A percentile compares a stretch with the other conserved stretches of the same genome.
Conservation (phyloP, 495 filamentous ascomycete species). For the Penicillium roqueforti region DNA sequence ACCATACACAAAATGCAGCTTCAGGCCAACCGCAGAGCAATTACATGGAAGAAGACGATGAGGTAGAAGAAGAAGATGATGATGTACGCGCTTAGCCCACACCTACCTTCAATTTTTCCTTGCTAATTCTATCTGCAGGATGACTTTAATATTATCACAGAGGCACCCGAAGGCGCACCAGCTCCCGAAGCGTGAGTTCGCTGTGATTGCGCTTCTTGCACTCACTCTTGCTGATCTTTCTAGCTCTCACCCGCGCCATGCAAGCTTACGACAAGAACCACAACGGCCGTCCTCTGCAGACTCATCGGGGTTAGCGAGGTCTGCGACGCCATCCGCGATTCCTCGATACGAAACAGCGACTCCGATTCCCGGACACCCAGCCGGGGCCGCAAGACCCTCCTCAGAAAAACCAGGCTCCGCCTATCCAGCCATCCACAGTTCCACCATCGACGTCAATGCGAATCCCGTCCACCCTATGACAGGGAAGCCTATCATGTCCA, state of each 20-base stretch:
- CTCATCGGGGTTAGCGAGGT: constrained; percentile 27
- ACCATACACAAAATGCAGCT: constrained; percentile 22
- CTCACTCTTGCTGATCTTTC: constrained; percentile 14
- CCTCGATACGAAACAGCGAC: constrained; percentile 41
- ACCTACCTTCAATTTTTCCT: neutral
- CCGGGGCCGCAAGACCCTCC: constrained; percentile 40
- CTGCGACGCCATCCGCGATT: constrained; percentile 35
- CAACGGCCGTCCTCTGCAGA: constrained; percentile 57
- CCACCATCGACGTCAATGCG: constrained; percentile 78
- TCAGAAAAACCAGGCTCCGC: constrained; percentile 50
- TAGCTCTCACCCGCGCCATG: constrained; percentile 41
- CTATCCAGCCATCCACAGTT: constrained; percentile 65
- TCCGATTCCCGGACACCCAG: constrained; percentile 36
- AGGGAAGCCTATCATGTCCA: constrained; percentile 67
- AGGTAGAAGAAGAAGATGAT: constrained; percentile 68
- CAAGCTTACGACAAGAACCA: constrained; percentile 57
- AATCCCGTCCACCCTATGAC: constrained; percentile 70
- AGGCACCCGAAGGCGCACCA: constrained; percentile 70
- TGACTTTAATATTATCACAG: constrained; percentile 95
- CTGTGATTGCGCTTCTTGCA: neutral
- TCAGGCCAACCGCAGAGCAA: constrained; percentile 42
- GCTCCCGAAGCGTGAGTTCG: constrained; percentile 54
- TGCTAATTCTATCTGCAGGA: constrained; percentile 33
- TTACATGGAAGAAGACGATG: constrained; percentile 63
- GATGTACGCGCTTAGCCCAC: constrained; percentile 41